Conservation (phyloP, 2,329 filamentous ascomycete genomes). For the Rugonectria rugulosa region DNA sequence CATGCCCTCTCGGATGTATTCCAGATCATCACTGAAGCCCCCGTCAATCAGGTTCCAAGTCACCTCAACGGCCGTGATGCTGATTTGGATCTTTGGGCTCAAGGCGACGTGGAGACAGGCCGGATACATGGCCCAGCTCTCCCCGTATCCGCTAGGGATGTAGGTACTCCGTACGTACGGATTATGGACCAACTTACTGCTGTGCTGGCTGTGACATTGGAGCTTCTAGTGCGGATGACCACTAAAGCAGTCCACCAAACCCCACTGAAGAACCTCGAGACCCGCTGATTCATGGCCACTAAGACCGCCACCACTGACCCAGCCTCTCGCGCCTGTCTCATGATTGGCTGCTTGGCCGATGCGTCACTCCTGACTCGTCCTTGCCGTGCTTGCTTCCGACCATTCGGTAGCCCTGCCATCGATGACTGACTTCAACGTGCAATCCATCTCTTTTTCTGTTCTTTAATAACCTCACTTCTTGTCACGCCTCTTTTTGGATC, state of each 20-base stretch:
- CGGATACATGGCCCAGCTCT: no score
- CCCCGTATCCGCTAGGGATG: no score
- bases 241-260: constrained; percentile 1
- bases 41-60: no score
- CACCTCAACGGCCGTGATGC: no score
- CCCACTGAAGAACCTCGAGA: neutral
- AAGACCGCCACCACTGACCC: constrained; percentile 27
- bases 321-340: constrained; percentile 21
- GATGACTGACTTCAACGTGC: constrained; percentile 1
- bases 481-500: neutral
- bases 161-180: no score
- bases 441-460: constrained; percentile 1
- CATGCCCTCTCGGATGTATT: neutral
- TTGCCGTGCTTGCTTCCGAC: constrained; percentile 17
- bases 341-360: constrained; percentile 39
- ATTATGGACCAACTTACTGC: no score
- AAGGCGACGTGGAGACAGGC: no score
- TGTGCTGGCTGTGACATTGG: no score
- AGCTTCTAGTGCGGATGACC: no score
- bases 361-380: constrained; percentile 39
- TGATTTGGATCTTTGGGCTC: no score
- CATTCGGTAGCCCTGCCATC: constrained; percentile 11
- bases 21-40: no score
- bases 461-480: constrained; percentile 1
- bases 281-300: constrained; percentile 23